These are phyloP conservation scores for Brasilioporus rufonigricans DNA, from an alignment of 768 basidiomycete genomes.

Conservation along the genomic window DNA sequence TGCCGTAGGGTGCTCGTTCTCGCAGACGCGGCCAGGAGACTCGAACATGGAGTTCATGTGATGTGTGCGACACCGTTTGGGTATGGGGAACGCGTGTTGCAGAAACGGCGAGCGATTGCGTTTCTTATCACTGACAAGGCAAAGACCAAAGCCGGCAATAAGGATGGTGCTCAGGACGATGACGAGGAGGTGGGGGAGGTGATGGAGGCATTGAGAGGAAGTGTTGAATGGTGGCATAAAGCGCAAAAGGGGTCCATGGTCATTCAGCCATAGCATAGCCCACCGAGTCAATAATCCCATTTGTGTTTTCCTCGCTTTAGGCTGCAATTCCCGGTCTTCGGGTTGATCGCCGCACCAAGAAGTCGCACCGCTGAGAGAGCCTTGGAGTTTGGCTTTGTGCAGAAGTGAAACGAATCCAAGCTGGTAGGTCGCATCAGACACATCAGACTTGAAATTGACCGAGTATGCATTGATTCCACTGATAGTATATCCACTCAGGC, in stretches of 20 bases:
- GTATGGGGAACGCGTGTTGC: slow-evolving; percentile 40
- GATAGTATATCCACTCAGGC: too few species aligned
- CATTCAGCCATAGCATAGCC: too few species aligned
- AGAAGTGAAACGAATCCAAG: too few species aligned
- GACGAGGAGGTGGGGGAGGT: slow-evolving; percentile 13
- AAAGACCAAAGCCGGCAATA: not conserved
- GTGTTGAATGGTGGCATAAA: slow-evolving; percentile 6
- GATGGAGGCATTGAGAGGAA: slow-evolving; percentile 4
- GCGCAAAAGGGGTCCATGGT: not conserved
- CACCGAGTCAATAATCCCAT: too few species aligned
- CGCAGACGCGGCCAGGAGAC: slow-evolving; percentile 38
- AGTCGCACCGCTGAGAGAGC: too few species aligned
- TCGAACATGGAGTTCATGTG: slow-evolving; percentile 48
- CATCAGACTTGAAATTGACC: too few species aligned
- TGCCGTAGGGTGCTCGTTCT: slow-evolving; percentile 40
- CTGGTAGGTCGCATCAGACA: too few species aligned
- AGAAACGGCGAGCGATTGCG: slow-evolving; percentile 36
- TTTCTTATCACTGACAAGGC: slow-evolving; percentile 16
- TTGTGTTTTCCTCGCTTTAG: too few species aligned
- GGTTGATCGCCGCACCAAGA: too few species aligned
- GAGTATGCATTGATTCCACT: too few species aligned
- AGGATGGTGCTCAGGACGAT: not conserved
- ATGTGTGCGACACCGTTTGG: slow-evolving; percentile 52
- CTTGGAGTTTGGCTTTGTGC: too few species aligned
- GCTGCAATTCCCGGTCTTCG: too few species aligned